Evolutionary conservation across 768 basidiomycete genomes (phyloP), one percentile per base, ranked within the genome.

Genomic region (Xerocomellus intermedius): DNA sequence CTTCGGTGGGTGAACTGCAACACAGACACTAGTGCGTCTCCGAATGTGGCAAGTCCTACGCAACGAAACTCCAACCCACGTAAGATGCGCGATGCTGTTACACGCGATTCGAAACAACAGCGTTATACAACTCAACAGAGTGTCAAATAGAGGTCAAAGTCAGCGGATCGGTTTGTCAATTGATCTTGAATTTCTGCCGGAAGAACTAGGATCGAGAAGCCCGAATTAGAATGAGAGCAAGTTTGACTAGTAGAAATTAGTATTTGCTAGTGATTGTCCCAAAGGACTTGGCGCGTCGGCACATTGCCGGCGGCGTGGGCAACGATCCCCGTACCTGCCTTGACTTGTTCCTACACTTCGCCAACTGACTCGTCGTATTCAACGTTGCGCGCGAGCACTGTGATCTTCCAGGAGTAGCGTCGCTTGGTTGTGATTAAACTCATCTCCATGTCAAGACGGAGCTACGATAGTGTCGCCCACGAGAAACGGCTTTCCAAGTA

Each of bases 401-500:
- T 50, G 46, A 59, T 52, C 49, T 52, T 48, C 36, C 48, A 45
- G 26, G 52, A 44, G 48, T 51, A 52, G 42, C 35, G 35, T 42
- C 12, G 37, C 38, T 48, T 38, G 48, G 51, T 51, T n/a, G 32
- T 32, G 42, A 60, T 55, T 50, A n/a, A 64, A 42, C 33, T 49
- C 56, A 56, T 64, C 54, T 61, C 52, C 57, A 65, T 89, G 85
- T 89, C 91, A 57, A 82, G 80, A 73, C 82, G 89, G 69, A 93
- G 90, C 76, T 81, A 86, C 74, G 82, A 82, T 62, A 84, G 87
- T 71, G 76, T 74, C 62, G 79, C 85, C 57, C 86, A 87, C 60
- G 84, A 89, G 69, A 82, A 82, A 73, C 83, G 89, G 56, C 56
- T 87, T 58, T 86, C 87, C 60, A 87, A 86, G 69, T 81, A 89